Evolutionary conservation across 2,329 filamentous ascomycete species (phyloP), one percentile per base, ranked within the genome.

Genomic region (Pseudofabraea citricarpa): DNA sequence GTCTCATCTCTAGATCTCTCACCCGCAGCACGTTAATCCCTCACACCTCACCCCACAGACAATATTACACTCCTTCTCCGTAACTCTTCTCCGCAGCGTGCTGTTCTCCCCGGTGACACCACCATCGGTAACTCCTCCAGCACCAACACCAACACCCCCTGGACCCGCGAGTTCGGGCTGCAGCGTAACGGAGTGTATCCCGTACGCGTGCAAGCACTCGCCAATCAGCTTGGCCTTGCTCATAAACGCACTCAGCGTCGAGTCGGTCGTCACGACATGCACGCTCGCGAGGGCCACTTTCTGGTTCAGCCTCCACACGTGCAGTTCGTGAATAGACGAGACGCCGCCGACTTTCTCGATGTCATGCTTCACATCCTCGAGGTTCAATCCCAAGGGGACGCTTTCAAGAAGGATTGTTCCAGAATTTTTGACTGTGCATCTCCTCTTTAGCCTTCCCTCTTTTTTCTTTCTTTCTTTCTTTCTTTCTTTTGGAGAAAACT

Each of bases 251-350:
- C 67, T 60, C 19, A 86, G 62, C 7, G 73, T 72, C 40, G 73
- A 68, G 48, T 79, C 74, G 2, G 73, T 71, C 13, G 88, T 74
- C 0, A 83, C 71, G 2, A 90, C 66, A 56, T 88, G 85, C 1
- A 81, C 84, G 1, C 81, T 81, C 6, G 85, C 85, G 36, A 89
- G 71, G 4, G 77, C 70, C 55, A 86, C 87, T 40, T 72, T 71
- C 63, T 90, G 83, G 56, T 85, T 79, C 3, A 90, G 70, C 2
- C 79, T 73, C 85, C 86, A 90, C 48, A 88, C 76, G 52, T 87
- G 84, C 13, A 90, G 68, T 53, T 89, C 83, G 50, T 88, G 83
- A 12, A 89, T 73, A 0, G 80, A 80, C 16, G 77, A 60, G 15
- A 89, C 72, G 1, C 83, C 84, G 45, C 55, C 22, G 56, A 81